Evolutionary conservation across 176 grass and related monocot species (phyloP), one percentile per base, ranked within the genome.

Genomic region (Eleusine indica): DNA sequence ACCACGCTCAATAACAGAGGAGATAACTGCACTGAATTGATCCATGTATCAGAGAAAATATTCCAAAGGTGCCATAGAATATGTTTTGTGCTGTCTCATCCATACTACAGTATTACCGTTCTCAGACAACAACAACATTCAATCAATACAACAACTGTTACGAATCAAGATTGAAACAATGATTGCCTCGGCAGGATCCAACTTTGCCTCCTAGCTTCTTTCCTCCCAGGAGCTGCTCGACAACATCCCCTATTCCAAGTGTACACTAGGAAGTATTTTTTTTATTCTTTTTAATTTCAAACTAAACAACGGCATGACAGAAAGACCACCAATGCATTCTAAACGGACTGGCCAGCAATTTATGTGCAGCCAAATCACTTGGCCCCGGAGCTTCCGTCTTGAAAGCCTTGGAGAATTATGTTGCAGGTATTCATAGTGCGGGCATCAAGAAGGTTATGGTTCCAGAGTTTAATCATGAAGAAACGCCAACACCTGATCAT

Each of bases 391-490:
- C 40, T 79, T 73, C 86, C 96, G 3, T 86, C 78, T 86, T 87
- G 87, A 51, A 67, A 96, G 47, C 75, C 86, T 87, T 96, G 88
- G 52, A 99, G 97, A 82, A 99, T 92, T 56, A 82, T 68, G 52
- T 80, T 92, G 79, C 93, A 99, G 19, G 85, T 87, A 63, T 96
- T 89, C 91, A 99, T 96, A n/a, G 93, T 80, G 5, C 91, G 91
- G 7, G 91, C 91, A 82, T 99, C 97, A 82, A 99, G 84, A 46
- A 99, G 86, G 80, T 86, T 99, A 74, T 99, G 97, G 76, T 99
- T 99, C 91, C 97, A 99, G 44, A 99, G 89, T 91, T 99, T 99
- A 68, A 96, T 91, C 97, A 99, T 99, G 74, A 99, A 88, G 60
- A 94, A 87, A 70, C 86, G 92, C 93, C 97, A 99, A 35, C 91